Evolutionary conservation across 352 stramenopile genomes (phyloP).

Genomic region (Pythium pectinolyticum): DNA sequence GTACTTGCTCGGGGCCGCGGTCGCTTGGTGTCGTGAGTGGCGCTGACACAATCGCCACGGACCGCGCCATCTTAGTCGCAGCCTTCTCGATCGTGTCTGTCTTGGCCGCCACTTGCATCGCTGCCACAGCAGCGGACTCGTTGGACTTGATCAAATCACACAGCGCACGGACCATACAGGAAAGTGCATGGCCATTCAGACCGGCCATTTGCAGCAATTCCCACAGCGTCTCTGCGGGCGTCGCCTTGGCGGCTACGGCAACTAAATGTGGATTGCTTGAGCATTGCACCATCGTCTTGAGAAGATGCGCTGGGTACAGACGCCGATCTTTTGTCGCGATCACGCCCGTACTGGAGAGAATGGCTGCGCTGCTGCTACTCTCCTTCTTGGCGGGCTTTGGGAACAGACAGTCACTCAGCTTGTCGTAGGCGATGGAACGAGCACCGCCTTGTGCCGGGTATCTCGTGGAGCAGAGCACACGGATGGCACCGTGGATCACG

Average conservation of each 20-base stretch:
- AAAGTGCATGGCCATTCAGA: constrained; percentile 37
- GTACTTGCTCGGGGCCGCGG: not conserved
- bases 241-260: constrained; percentile 48
- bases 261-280: constrained; percentile 48
- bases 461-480: constrained; percentile 41
- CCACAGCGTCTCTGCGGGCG: constrained; percentile 61
- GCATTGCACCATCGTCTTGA: constrained; percentile 60
- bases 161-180: constrained; percentile 5
- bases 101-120: constrained; percentile 18
- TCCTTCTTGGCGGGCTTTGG: constrained; percentile 43
- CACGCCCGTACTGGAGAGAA: constrained; percentile 64
- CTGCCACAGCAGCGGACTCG: constrained; percentile 36
- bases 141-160: constrained; percentile 42
- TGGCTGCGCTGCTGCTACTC: constrained; percentile 40
- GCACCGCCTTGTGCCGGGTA: not conserved
- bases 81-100: not conserved
- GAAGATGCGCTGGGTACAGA: constrained; percentile 63
- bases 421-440: constrained; percentile 29
- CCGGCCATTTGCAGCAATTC: constrained; percentile 51
- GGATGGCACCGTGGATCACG: constrained; percentile 73
- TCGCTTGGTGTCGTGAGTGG: not conserved
- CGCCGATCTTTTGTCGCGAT: constrained; percentile 75
- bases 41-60: not conserved
- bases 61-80: not conserved
- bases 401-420: constrained; percentile 64